Evolutionary conservation across 495 filamentous ascomycete genomes (phyloP).

Genomic region (Trichoderma reesei): DNA sequence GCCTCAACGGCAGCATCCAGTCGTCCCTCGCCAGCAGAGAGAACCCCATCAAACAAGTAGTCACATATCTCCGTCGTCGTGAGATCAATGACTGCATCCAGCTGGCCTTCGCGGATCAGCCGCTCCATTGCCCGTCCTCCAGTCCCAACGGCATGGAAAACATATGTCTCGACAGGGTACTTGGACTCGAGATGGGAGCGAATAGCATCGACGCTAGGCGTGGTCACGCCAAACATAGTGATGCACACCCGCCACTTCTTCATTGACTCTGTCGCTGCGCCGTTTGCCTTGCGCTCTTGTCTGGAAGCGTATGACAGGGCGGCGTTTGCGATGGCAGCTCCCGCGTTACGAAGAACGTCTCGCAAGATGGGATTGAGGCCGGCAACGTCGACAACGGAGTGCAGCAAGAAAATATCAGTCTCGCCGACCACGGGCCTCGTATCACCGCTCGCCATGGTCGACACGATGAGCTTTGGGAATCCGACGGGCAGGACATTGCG

Average conservation of each 20-base stretch:
- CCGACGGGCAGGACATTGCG: conserved; percentile 47
- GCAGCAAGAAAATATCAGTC: conserved; percentile 60
- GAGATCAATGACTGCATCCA: conserved; percentile 57
- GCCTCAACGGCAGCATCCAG: conserved; percentile 42
- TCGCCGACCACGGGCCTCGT: conserved; percentile 49
- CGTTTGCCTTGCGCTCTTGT: background rate
- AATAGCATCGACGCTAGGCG: conserved; percentile 44
- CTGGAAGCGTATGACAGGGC: conserved; percentile 31
- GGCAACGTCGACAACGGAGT: conserved; percentile 59
- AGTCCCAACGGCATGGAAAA: conserved; percentile 61
- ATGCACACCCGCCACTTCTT: conserved; percentile 44
- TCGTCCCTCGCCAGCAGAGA: conserved; percentile 44
- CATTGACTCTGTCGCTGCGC: background rate
- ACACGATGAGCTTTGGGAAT: conserved; percentile 60
- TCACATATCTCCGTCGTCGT: conserved; percentile 63
- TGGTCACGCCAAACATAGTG: conserved; percentile 71
- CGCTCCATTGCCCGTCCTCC: conserved; percentile 62
- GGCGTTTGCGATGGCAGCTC: conserved; percentile 48
- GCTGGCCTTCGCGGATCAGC: conserved; percentile 37
- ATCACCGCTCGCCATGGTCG: conserved; percentile 56
- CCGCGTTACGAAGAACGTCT: conserved; percentile 50
- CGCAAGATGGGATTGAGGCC: conserved; percentile 49
- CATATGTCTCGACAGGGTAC: conserved; percentile 43
- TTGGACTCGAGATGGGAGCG: conserved; percentile 33
- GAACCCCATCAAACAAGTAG: conserved; percentile 48